phyloP scores from a whole-genome alignment of 192 early-diverging fungal species.

The Podila horticola region DNA sequence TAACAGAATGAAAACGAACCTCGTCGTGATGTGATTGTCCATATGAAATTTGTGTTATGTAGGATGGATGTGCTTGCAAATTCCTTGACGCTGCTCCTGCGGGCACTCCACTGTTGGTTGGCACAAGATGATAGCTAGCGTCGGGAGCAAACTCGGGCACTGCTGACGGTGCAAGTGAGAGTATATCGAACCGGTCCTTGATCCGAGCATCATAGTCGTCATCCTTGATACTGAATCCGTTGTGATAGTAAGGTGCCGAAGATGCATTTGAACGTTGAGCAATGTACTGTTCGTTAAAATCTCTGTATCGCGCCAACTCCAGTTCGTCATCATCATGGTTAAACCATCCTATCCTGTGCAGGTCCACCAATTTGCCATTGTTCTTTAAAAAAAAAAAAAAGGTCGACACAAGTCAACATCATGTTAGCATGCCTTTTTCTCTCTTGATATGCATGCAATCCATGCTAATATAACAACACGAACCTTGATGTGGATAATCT shows the following conservation, averaged over 20 bases:
- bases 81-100: conserved; percentile 5
- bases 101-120: conserved; percentile 16
- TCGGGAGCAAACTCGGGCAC: conserved; percentile 20
- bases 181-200: conserved; percentile 11
- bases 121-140: conserved; percentile 33
- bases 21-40: conserved; percentile 27
- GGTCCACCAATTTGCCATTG: conserved; percentile 62
- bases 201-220: conserved; percentile 26
- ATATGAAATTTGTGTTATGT: conserved; percentile 19
- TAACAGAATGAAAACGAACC: conserved; percentile 11
- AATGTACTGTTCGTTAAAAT: conserved; percentile 56
- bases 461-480: not conserved
- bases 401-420: not conserved
- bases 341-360: conserved; percentile 70
- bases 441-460: not conserved
- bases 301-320: conserved; percentile 53
- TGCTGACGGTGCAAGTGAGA: conserved; percentile 14
- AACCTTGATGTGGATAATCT: conserved; percentile 73
- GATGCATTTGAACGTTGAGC: conserved; percentile 15
- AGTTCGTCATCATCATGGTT: conserved; percentile 73
- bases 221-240: conserved; percentile 31
- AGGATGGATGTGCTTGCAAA: not conserved
- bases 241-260: conserved; percentile 20
- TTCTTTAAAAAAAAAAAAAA: conserved; percentile 41
- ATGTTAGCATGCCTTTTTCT: not conserved